Evolutionary conservation across 2,329 filamentous ascomycete species (phyloP), one percentile per base, ranked within the genome.

Genomic region (Colletotrichum tabaci): DNA sequence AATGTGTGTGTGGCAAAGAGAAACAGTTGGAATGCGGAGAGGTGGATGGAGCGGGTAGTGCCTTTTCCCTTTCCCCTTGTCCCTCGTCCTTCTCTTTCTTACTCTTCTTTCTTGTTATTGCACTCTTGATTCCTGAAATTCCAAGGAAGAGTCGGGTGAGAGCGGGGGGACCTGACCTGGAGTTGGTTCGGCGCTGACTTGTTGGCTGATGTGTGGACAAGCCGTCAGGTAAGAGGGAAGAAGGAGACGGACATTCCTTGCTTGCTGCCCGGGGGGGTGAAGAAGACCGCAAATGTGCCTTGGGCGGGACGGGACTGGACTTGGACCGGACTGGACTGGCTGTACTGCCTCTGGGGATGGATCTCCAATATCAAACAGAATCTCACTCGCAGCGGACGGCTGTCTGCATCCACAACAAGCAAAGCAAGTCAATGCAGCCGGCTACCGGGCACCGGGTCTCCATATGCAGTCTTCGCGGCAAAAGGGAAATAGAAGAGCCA

Each of bases 141-240:
- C 26, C 57, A 58, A 63, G 58, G 44, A 71, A 55, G 65, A 55
- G 65, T 58, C 58, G 68, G 58, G 53, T 68, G 52, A 52, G 58
- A 49, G 68, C 53, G 68, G 58, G 30, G 68, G 58, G 30, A 35
- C 30, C 30, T 9, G 53, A 68, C 65, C 40, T 23, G 26, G 18
- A 44, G 52, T 18, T 52, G 65, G 42, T 63, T 44, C 52, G 58
- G 53, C 21, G 35, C 35, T 57, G 56, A 35, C 61, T 61, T 44
- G 64, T 67, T 57, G 68, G 68, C 57, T 67, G 64, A 71, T 67
- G 63, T 61, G 58, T 58, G 47, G 4, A 30, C 30, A 30, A 8
- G 30, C 30, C 30, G 30, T 8, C 30, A 70, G 18, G 42, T 61
- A 38, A 50, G 21, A 40, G 30, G n/a, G 30, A 38, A 18, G 26